Percentiles rank a stretch among this genome's conserved stretches.
These are phyloP conservation scores for Glycine soja DNA, from an alignment of 306 rosid genomes.

Conservation along the genomic window DNA sequence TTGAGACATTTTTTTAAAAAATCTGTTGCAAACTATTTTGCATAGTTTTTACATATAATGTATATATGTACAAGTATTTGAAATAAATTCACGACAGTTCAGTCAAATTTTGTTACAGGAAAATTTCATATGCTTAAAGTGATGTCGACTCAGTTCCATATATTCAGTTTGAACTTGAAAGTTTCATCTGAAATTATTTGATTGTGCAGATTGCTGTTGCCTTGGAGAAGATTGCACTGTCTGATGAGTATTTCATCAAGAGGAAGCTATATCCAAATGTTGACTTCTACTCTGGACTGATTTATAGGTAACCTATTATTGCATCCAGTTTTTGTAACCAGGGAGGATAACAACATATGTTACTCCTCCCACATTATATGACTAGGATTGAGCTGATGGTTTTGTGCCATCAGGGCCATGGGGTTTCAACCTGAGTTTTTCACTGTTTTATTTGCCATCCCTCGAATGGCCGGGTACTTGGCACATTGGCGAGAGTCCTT, in stretches of 20 bases:
- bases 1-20: not conserved
- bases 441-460: constrained; percentile 87
- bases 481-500: constrained; percentile 96
- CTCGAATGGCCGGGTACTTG: constrained; percentile 95
- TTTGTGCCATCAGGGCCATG: constrained; percentile 78
- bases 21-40: not conserved
- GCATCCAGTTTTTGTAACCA: constrained; percentile 8
- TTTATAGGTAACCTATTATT: constrained; percentile 69
- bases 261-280: constrained; percentile 95
- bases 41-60: not conserved
- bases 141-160: not conserved
- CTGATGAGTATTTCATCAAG: constrained; percentile 85
- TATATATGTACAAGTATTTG: not conserved
- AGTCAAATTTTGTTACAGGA: not conserved
- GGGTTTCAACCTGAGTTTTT: constrained; percentile 91
- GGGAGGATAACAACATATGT: not conserved
- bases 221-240: constrained; percentile 86
- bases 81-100: not conserved
- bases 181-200: constrained; percentile 49
- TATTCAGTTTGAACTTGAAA: constrained; percentile 30
- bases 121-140: constrained; percentile 19
- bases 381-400: constrained; percentile 15
- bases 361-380: constrained; percentile 13
- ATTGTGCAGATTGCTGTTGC: constrained; percentile 84
- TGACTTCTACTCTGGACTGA: constrained; percentile 94